A percentile compares a stretch with the other conserved stretches of the same genome.
These are phyloP conservation scores for Solanum megistacrolobum DNA, from an alignment of 257 asterid genomes.

Conservation along the genomic window DNA sequence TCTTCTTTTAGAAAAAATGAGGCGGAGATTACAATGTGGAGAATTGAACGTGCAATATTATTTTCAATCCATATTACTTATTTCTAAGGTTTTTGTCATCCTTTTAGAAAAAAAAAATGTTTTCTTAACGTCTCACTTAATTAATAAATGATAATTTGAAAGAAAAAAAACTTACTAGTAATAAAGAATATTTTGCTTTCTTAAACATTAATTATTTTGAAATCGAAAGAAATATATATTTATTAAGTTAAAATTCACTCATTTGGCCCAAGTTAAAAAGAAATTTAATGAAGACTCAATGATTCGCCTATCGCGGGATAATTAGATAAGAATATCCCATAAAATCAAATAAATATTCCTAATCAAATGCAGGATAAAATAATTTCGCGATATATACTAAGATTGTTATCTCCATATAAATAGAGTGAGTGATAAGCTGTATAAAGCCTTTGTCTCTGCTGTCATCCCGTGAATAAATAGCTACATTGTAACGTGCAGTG, in stretches of 20 bases:
- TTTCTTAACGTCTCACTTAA: not conserved
- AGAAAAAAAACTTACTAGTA: not conserved
- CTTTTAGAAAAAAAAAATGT: too few relatives aligned
- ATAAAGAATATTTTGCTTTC: not conserved
- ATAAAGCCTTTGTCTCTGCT: not conserved
- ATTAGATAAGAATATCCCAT: not conserved
- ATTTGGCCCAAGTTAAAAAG: accelerated
- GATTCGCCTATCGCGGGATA: accelerated
- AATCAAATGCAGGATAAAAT: not conserved
- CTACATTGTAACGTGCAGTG: not conserved
- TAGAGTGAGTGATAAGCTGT: not conserved
- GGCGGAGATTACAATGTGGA: too few relatives aligned
- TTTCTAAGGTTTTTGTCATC: not conserved
- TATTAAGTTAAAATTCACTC: not conserved
- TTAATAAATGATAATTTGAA: not conserved
- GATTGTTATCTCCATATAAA: too few relatives aligned
- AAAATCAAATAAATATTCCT: too few relatives aligned
- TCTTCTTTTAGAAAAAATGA: not conserved
- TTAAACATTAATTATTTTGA: too few relatives aligned
- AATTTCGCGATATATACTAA: not conserved
- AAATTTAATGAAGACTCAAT: too few relatives aligned
- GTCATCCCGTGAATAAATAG: not conserved
- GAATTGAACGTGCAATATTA: not conserved
- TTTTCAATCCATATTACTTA: not conserved
- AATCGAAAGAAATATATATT: not conserved